Evolutionary conservation across 768 basidiomycete species (phyloP).

Genomic region (Boletus vinaceobasis): DNA sequence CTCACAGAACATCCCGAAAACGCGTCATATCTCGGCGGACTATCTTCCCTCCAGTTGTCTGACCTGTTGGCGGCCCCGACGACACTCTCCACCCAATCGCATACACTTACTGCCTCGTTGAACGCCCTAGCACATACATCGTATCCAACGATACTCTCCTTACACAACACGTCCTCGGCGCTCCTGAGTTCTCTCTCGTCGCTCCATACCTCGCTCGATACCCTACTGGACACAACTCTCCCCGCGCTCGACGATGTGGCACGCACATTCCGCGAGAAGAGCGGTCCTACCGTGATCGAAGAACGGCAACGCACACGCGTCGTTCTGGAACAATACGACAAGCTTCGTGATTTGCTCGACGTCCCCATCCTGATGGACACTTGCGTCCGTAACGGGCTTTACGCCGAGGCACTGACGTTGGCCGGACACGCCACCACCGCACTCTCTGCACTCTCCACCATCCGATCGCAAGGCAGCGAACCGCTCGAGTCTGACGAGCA

Average conservation of each 20-base stretch:
- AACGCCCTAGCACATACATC: constrained; percentile 89
- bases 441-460: constrained; percentile 36
- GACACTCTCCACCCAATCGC: constrained; percentile 75
- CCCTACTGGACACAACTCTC: constrained; percentile 62
- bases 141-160: constrained; percentile 87
- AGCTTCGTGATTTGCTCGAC: constrained; percentile 87
- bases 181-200: constrained; percentile 70
- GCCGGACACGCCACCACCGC: constrained; percentile 64
- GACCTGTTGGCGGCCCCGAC: constrained; percentile 73
- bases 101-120: constrained; percentile 84
- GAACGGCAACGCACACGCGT: constrained; percentile 73
- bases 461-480: constrained; percentile 33
- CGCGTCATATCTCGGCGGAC: constrained; percentile 55
- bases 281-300: constrained; percentile 63
- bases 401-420: constrained; percentile 87
- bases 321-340: constrained; percentile 93
- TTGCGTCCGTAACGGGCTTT: constrained; percentile 89
- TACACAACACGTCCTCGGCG: constrained; percentile 75
- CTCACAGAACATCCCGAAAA: constrained; percentile 24
- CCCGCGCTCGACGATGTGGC: constrained; percentile 77
- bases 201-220: constrained; percentile 69
- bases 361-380: constrained; percentile 89
- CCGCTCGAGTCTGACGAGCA: constrained; percentile 44
- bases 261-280: constrained; percentile 65
- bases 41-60: constrained; percentile 63